A percentile compares a stretch with the other conserved stretches of the same genome.
phyloP scores from a whole-genome alignment of 352 stramenopile genomes.

The Pythium phragmiticola region DNA sequence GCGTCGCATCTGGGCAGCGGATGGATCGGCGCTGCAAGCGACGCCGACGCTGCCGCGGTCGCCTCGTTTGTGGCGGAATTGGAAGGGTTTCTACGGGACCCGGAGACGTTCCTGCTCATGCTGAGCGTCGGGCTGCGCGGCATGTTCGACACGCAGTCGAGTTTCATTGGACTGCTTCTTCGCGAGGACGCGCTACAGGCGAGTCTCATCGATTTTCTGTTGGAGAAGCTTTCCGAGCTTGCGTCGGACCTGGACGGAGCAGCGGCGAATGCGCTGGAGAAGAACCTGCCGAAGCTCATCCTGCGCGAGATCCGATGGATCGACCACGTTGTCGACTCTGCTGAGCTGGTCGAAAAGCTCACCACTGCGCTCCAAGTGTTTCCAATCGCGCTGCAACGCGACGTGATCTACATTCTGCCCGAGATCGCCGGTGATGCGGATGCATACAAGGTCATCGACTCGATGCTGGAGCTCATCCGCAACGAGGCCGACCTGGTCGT shows the following conservation, averaged over 20 bases:
- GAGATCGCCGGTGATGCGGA: slow-evolving; percentile 60
- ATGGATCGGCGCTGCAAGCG: slow-evolving; percentile 13
- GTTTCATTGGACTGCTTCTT: slow-evolving; percentile 57
- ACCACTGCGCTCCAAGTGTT: slow-evolving; percentile 46
- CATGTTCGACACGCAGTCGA: slow-evolving; percentile 42
- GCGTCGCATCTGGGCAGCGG: slow-evolving; percentile 26
- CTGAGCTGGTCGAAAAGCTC: slow-evolving; percentile 52
- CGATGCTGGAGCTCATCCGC: slow-evolving; percentile 56
- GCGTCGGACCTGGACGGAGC: slow-evolving; percentile 34
- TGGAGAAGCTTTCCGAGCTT: slow-evolving; percentile 56
- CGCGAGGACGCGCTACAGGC: slow-evolving; percentile 50
- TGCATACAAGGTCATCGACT: slow-evolving; percentile 38
- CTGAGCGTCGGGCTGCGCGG: slow-evolving; percentile 45
- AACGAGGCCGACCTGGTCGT: slow-evolving; percentile 47
- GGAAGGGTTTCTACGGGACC: slow-evolving; percentile 35
- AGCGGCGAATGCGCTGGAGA: slow-evolving; percentile 33
- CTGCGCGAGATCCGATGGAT: slow-evolving; percentile 66
- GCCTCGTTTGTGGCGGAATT: slow-evolving; percentile 36
- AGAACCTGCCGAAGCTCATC: slow-evolving; percentile 59
- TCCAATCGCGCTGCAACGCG: slow-evolving; percentile 42
- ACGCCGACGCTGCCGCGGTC: slow-evolving; percentile 26
- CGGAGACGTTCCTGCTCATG: slow-evolving; percentile 45
- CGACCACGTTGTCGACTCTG: slow-evolving; percentile 45
- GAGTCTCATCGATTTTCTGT: slow-evolving; percentile 42
- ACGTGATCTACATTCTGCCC: slow-evolving; percentile 68